Evolutionary conservation across 176 grass and related monocot genomes (phyloP), one percentile per base, ranked within the genome.

Genomic region (Ensete ventricosum): DNA sequence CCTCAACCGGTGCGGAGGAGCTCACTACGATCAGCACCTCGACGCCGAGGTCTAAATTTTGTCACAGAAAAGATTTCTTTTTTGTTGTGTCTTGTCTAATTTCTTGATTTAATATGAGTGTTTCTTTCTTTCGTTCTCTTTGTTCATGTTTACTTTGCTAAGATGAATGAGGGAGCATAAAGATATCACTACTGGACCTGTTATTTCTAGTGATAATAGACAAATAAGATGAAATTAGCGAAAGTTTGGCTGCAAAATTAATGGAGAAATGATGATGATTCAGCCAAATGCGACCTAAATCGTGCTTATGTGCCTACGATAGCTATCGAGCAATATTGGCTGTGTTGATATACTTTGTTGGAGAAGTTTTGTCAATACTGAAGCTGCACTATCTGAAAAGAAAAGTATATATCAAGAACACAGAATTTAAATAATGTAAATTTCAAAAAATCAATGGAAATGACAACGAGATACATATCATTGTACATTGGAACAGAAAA

Each of bases 1-100:
- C 52, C 72, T 24, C 16, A 17, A 54, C 23, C 58, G 52, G 72
- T 54, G 24, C 48, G 53, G 14, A 17, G 53, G 55, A 27, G 52
- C 72, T 14, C 72, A 34, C 52, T 53, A 24, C 24, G 72, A 74
- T 27, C 55, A 74, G 25, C 72, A 74, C 72, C 52, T 34, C 23
- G 53, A 74, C 1, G 53, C 72, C 11, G 53, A 74, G 52, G 72
- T 74, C 11, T 23, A 52, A 3, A 25, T 67, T 26, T 67, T 1
- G 27, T 67, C 14, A 34, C 64, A 1, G 3, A 6, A 34, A 13
- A 16, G 64, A 67, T 43, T 14, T 9, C 0, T 34, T 21, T 29
- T 25, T 27, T 14, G 34, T 43, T 11, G 4, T 21, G 34, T 43
- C 34, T 43, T 5, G 3, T 70, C 48, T 70, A 8, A 21, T 8